A percentile compares a stretch with the other conserved stretches of the same genome.
Conservation (phyloP, 495 filamentous ascomycete genomes). For the Penicillium canescens region DNA sequence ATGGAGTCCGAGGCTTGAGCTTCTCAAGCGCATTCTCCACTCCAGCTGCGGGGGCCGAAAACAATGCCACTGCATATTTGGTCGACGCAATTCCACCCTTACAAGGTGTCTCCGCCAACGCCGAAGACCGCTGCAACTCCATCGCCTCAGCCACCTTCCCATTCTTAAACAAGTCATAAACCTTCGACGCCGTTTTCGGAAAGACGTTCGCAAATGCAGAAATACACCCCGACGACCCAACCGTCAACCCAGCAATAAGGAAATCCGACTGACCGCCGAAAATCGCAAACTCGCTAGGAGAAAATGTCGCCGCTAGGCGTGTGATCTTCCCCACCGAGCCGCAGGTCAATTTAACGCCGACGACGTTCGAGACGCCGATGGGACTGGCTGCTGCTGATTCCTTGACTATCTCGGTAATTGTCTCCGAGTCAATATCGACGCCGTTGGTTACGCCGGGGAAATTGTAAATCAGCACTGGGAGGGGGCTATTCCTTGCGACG, state of each 20-base stretch:
- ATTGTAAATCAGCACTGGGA: constrained; percentile 69
- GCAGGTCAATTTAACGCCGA: constrained; percentile 67
- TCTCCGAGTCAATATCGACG: constrained; percentile 65
- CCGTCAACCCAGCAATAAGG: constrained; percentile 54
- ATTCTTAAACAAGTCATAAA: constrained; percentile 54
- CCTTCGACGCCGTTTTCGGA: constrained; percentile 51
- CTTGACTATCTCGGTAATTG: constrained; percentile 50
- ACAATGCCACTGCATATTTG: constrained; percentile 62
- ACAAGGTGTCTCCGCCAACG: constrained; percentile 54
- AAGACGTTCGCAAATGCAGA: constrained; percentile 69
- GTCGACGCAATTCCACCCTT: constrained; percentile 63
- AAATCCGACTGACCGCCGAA: constrained; percentile 70
- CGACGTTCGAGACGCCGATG: constrained; percentile 47
- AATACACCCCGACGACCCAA: constrained; percentile 64
- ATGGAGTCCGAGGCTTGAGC: constrained; percentile 59
- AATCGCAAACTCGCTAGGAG: constrained; percentile 53
- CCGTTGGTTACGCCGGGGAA: constrained; percentile 74
- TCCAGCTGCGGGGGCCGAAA: constrained; percentile 54
- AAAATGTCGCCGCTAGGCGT: constrained; percentile 53
- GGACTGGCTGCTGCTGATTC: constrained; percentile 38
- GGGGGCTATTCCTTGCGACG: constrained; percentile 47
- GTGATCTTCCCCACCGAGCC: constrained; percentile 64
- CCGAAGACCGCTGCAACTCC: constrained; percentile 53
- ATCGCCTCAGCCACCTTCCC: constrained; percentile 55
- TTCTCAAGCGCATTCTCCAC: constrained; percentile 56